These are phyloP conservation scores for Leavenworthia alabamica DNA, from an alignment of 345 rosid genomes.

Conservation along the genomic window DNA sequence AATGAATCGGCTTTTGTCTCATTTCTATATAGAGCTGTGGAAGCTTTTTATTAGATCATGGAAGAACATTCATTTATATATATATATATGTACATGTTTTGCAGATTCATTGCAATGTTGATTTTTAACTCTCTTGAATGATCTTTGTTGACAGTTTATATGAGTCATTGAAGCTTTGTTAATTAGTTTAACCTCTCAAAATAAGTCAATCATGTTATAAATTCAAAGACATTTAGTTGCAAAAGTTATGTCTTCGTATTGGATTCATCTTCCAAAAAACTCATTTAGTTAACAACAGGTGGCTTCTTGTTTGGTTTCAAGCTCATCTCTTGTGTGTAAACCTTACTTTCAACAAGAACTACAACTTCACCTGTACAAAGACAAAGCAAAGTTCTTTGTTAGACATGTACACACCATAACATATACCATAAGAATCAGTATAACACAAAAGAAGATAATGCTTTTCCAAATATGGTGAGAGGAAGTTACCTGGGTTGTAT, in stretches of 20 bases:
- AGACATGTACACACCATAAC: conserved; percentile 17
- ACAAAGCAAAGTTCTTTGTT: conserved; percentile 2
- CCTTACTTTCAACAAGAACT: conserved; percentile 50
- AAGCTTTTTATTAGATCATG: too few relatives aligned
- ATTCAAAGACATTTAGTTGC: neutral
- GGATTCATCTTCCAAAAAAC: neutral
- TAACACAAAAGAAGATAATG: neutral
- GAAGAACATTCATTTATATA: too few relatives aligned
- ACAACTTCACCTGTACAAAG: conserved; percentile 66
- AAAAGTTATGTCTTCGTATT: conserved; percentile 1
- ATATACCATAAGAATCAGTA: too few relatives aligned
- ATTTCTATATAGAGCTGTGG: too few relatives aligned
- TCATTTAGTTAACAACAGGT: conserved; percentile 1
- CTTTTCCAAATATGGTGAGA: neutral
- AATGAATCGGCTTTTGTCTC: too few relatives aligned
- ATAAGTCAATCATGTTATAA: too few relatives aligned
- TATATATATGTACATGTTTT: too few relatives aligned
- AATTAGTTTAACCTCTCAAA: too few relatives aligned
- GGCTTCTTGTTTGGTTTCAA: neutral
- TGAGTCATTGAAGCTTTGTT: too few relatives aligned
- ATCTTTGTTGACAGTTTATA: too few relatives aligned
- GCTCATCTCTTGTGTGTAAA: conserved; percentile 63
- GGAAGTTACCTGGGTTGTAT: conserved; percentile 69
- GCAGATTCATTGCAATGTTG: too few relatives aligned
- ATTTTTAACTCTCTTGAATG: too few relatives aligned